Evolutionary conservation across 805 yeast species (phyloP).

Genomic region (Candida boleticola): DNA sequence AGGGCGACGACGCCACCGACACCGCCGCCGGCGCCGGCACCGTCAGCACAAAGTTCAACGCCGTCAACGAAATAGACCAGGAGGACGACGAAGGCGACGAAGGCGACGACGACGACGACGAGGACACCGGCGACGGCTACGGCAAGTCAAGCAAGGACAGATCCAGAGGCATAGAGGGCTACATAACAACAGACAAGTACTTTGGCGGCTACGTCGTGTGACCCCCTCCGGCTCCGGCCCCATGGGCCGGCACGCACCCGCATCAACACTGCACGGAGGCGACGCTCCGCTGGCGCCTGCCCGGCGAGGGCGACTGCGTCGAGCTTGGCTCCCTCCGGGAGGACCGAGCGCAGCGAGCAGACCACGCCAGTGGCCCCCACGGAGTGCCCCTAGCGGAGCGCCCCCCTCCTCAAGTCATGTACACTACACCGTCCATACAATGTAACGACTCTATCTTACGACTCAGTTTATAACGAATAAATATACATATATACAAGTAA

Average conservation of each 20-base stretch:
- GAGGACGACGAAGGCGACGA: too few relatives aligned
- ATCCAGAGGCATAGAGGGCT: conserved; percentile 27
- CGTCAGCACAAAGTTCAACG: not conserved
- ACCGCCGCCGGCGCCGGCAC: not conserved
- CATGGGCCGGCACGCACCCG: too few relatives aligned
- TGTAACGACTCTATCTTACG: conserved; percentile 1
- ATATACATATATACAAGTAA: conserved; percentile 1
- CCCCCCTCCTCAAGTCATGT: too few relatives aligned
- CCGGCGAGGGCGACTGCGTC: too few relatives aligned
- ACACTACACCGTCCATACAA: too few relatives aligned
- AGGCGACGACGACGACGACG: conserved; percentile 20
- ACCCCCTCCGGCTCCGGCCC: too few relatives aligned
- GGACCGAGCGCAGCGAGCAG: too few relatives aligned
- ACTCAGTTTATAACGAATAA: not conserved
- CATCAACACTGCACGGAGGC: too few relatives aligned
- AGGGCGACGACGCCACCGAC: conserved; percentile 8
- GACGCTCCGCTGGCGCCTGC: not conserved
- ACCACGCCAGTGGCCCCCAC: too few relatives aligned
- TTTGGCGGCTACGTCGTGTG: conserved; percentile 37
- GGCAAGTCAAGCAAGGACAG: conserved; percentile 11
- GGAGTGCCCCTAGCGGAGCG: too few relatives aligned
- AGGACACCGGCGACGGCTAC: conserved; percentile 10
- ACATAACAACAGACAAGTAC: conserved; percentile 28
- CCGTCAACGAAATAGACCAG: conserved; percentile 5
- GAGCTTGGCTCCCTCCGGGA: too few relatives aligned